Conservation (phyloP, 441 rosid genomes). For the Croton laevigatus region DNA sequence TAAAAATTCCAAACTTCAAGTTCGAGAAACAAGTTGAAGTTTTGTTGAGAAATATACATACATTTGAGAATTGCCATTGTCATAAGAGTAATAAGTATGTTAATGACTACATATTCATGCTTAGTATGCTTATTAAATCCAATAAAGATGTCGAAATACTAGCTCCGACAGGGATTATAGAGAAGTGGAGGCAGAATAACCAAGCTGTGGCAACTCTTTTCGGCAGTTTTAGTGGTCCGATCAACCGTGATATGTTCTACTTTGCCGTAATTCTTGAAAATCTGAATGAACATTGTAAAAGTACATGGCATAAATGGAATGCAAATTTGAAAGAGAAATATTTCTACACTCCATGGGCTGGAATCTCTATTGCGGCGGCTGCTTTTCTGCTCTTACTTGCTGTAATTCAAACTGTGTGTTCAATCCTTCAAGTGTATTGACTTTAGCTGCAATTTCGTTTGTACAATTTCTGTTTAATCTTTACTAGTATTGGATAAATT, state of each 20-base stretch:
- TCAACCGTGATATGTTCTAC: not conserved
- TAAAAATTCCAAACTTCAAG: not conserved
- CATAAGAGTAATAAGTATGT: not conserved
- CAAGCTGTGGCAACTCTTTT: not conserved
- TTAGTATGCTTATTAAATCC: slow-evolving; percentile 1
- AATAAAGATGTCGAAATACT: slow-evolving; percentile 14
- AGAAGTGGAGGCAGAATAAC: not conserved
- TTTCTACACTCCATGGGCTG: too few relatives aligned
- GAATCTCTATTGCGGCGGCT: too few relatives aligned
- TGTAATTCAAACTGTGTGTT: too few relatives aligned
- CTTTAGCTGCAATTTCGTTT: too few relatives aligned
- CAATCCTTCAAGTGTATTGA: too few relatives aligned
- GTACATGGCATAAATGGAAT: too few relatives aligned
- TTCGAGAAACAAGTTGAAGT: slow-evolving; percentile 7
- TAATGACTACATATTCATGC: slow-evolving; percentile 1
- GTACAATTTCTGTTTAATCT: too few relatives aligned
- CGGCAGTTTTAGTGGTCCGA: not conserved
- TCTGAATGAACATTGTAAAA: too few relatives aligned
- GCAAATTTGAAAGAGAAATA: too few relatives aligned
- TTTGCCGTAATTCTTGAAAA: not conserved
- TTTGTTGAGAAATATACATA: slow-evolving; percentile 21
- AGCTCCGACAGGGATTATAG: not conserved
- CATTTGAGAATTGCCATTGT: slow-evolving; percentile 18
- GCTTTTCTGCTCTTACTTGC: too few relatives aligned
- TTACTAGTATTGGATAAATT: too few relatives aligned